These are phyloP conservation scores for Crithidia expoeki DNA, from an alignment of 208 protist genomes.

Conservation along the genomic window DNA sequence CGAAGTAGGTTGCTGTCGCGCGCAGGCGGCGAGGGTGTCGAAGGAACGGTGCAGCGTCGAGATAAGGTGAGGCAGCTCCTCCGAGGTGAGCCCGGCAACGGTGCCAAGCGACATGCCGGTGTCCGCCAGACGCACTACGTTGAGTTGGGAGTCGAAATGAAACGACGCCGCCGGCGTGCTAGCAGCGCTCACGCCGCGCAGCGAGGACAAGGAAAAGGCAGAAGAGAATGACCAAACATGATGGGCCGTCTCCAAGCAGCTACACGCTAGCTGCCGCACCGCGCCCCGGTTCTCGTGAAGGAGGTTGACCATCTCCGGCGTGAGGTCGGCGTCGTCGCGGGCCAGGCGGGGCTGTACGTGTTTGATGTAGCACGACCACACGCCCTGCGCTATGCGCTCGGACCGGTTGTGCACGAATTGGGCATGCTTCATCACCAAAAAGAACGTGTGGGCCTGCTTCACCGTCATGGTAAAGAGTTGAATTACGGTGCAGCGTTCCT, in stretches of 20 bases:
- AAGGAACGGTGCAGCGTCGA: neutral
- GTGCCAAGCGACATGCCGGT: neutral
- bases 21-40: neutral
- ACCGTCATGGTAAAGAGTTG: neutral
- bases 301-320: neutral
- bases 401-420: neutral
- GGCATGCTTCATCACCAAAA: neutral
- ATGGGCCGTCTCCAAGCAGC: neutral
- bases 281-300: neutral
- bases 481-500: neutral
- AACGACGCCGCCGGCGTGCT: no score
- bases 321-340: neutral
- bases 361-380: neutral
- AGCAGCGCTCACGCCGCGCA: neutral
- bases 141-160: neutral
- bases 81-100: constrained; percentile 3
- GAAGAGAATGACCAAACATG: constrained; percentile 5
- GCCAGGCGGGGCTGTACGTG: neutral
- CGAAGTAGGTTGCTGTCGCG: neutral
- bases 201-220: neutral
- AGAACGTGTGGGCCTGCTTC: neutral
- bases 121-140: neutral
- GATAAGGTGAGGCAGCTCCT: constrained; percentile 6
- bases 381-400: neutral
- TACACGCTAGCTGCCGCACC: neutral